phyloP scores from a whole-genome alignment of 306 rosid genomes.

The Quercus suber region DNA sequence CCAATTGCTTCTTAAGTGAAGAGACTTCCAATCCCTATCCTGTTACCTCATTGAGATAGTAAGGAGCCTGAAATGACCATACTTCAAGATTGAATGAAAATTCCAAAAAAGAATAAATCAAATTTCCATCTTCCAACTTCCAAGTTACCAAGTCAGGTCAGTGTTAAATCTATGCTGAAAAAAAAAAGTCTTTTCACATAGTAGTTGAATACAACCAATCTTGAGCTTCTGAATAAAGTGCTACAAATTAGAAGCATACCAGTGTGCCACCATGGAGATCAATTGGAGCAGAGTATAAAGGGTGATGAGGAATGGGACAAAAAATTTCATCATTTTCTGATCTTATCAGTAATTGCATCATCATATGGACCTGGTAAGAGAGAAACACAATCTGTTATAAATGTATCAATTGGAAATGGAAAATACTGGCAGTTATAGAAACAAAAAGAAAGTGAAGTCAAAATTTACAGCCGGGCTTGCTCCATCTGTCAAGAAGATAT shows the following conservation, averaged over 20 bases:
- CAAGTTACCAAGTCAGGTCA: too few relatives aligned
- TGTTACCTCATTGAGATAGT: slow-evolving; percentile 73
- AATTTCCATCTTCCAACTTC: too few relatives aligned
- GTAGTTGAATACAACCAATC: neutral
- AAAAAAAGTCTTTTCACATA: neutral
- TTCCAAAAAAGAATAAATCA: too few relatives aligned
- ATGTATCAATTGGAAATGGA: neutral
- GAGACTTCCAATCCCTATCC: slow-evolving; percentile 85
- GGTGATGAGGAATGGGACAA: slow-evolving; percentile 92
- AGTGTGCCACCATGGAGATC: slow-evolving; percentile 80
- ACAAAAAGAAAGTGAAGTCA: neutral
- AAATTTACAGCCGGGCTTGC: slow-evolving; percentile 81
- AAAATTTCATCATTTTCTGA: slow-evolving; percentile 76
- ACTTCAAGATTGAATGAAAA: slow-evolving; percentile 9
- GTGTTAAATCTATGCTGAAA: neutral
- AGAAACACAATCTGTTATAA: slow-evolving; percentile 1
- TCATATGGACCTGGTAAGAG: slow-evolving; percentile 70
- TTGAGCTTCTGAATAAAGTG: neutral
- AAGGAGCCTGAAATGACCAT: slow-evolving; percentile 62
- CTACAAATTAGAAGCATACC: slow-evolving; percentile 38
- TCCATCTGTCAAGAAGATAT: slow-evolving; percentile 86
- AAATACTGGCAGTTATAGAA: neutral
- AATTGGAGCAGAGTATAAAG: slow-evolving; percentile 87
- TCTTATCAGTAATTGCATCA: slow-evolving; percentile 81
- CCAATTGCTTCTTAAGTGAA: too few relatives aligned